Evolutionary conservation across 441 rosid species (phyloP), one percentile per base, ranked within the genome.

Genomic region (Erysimum cheiri): DNA sequence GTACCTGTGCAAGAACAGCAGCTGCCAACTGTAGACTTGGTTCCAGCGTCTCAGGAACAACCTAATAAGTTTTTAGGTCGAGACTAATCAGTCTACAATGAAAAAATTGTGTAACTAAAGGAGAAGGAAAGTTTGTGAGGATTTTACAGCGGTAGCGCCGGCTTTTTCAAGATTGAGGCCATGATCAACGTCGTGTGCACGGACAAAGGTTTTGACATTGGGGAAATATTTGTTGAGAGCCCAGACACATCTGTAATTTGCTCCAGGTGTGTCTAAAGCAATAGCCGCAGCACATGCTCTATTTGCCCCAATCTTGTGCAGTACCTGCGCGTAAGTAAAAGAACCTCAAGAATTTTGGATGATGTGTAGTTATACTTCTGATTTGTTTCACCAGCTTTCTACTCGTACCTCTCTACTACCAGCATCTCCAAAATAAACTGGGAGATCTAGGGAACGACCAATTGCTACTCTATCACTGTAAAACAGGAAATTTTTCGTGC

Each of bases 1-100:
- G 10, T 82, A 90, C 98, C 97, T 92, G 96, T 4, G 97, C 96
- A 70, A 95, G 98, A 81, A 95, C 99, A 72, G 97, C 99, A 62
- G 99, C 96, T 37, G 98, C 99, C 81, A 95, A 85, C 78, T 95
- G 99, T 56, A 95, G 85, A 84, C 99, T 95, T 70, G 99, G 98
- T 80, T 92, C 99, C 87, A 90, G 80, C 36, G 96, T 87, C 84
- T 92, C 99, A 3, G 99, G 99, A 39, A 95, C 99, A 83, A 95
- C 99, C 99, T 94, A 77, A 36, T 1, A 37, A 64, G 75, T 64
- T 64, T 78, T 74, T 8, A 29, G 2, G 44, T 76, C 4, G 4
- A 41, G 68, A 28, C 36, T 24, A 41, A n/a, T 70, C 6, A 70
- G 19, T 33, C 50, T 57, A 47, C 36, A 12, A 4, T 53, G 67